These are phyloP conservation scores for Phytophthora megakarya DNA, from an alignment of 352 stramenopile species.

Conservation along the genomic window DNA sequence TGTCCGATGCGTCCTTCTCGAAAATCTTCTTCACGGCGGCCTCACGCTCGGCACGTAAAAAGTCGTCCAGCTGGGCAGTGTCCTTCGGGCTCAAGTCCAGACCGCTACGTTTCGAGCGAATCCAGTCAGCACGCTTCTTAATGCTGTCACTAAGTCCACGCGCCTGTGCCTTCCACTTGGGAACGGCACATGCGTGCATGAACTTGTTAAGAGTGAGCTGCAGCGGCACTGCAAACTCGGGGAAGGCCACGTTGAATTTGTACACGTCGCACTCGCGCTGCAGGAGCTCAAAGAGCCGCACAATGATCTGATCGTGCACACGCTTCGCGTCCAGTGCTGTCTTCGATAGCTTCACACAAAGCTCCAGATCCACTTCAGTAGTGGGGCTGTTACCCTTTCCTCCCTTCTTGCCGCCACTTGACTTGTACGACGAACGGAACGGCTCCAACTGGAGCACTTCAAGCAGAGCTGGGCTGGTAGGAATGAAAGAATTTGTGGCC, in stretches of 20 bases:
- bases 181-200: slow-evolving; percentile 73
- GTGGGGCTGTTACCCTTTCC: slow-evolving; percentile 38
- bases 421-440: slow-evolving; percentile 87
- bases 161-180: slow-evolving; percentile 81
- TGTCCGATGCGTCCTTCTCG: slow-evolving; percentile 57
- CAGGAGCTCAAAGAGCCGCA: slow-evolving; percentile 93
- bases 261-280: slow-evolving; percentile 96
- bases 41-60: slow-evolving; percentile 83
- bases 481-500: slow-evolving; percentile 95
- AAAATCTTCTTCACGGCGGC: slow-evolving; percentile 88
- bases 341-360: slow-evolving; percentile 93
- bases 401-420: slow-evolving; percentile 46
- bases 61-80: slow-evolving; percentile 84
- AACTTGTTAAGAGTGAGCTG: slow-evolving; percentile 91
- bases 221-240: slow-evolving; percentile 93
- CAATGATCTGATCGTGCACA: slow-evolving; percentile 91
- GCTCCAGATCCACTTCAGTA: slow-evolving; percentile 68
- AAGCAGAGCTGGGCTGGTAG: slow-evolving; percentile 93
- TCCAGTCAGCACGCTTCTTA: slow-evolving; percentile 77
- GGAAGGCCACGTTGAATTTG: slow-evolving; percentile 95
- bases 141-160: slow-evolving; percentile 68
- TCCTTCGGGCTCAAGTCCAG: slow-evolving; percentile 90
- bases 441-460: slow-evolving; percentile 94
- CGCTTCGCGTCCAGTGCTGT: slow-evolving; percentile 84
- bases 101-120: slow-evolving; percentile 91